Conservation (phyloP, 2,329 filamentous ascomycete species). For the Botrytis cinerea region DNA sequence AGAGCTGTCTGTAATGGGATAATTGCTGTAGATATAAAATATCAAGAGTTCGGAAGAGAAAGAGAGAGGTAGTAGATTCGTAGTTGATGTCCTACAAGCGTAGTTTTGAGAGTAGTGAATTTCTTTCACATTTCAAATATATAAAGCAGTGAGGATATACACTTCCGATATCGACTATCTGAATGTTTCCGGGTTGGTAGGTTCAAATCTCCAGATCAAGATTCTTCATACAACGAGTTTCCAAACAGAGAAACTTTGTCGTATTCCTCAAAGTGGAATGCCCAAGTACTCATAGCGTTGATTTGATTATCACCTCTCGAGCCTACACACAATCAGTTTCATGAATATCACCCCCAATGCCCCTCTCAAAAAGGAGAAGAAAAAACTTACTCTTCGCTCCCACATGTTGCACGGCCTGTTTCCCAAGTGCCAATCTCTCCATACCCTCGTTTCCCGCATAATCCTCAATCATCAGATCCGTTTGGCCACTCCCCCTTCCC, state of each 20-base stretch:
- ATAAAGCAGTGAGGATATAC: not conserved
- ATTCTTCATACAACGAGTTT: not conserved
- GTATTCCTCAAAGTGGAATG: constrained; percentile 31
- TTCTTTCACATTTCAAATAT: not conserved
- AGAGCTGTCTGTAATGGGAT: not conserved
- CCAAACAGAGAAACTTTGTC: constrained; percentile 15
- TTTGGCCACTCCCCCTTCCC: not conserved
- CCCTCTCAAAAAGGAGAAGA: not conserved
- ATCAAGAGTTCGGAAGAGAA: not conserved
- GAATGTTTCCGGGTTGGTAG: not conserved
- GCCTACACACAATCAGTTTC: constrained; percentile 30
- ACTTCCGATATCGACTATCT: not conserved
- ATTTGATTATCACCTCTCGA: constrained; percentile 28
- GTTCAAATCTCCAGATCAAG: not conserved
- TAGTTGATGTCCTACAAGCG: not conserved
- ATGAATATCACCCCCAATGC: not conserved
- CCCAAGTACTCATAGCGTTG: constrained; percentile 30
- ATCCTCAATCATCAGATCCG: constrained; percentile 20
- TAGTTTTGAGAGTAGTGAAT: not conserved
- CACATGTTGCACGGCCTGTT: constrained; percentile 20
- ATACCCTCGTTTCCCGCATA: not conserved
- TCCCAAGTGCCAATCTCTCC: constrained; percentile 7
- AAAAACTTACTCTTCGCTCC: constrained; percentile 3
- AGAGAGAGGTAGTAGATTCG: not conserved
- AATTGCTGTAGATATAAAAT: not conserved